A percentile compares a stretch with the other conserved stretches of the same genome.
These are phyloP conservation scores for Pyrus pyrifolia DNA, from an alignment of 306 rosid genomes.

Conservation along the genomic window DNA sequence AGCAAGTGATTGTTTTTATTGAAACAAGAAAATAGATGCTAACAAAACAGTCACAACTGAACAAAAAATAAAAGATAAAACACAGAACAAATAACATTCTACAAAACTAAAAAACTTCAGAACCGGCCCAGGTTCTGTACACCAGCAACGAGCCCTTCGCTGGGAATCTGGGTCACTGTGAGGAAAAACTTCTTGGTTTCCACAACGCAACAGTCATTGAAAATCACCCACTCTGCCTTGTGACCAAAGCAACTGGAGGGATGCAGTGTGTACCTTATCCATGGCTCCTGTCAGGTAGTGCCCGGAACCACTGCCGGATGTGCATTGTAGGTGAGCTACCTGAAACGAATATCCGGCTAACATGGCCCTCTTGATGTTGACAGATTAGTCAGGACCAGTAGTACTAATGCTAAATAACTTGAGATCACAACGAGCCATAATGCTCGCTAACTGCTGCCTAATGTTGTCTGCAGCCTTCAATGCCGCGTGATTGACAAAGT, in stretches of 20 bases:
- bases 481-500: background rate
- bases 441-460: background rate
- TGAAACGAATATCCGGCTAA: background rate
- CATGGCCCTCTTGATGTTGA: background rate
- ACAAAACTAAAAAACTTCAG: too few relatives aligned
- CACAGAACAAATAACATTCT: too few relatives aligned
- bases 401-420: too few relatives aligned
- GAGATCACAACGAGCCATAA: background rate
- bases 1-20: too few relatives aligned
- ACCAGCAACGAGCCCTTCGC: background rate
- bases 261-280: background rate
- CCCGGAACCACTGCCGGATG: background rate
- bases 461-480: background rate
- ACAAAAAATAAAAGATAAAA: too few relatives aligned
- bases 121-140: background rate
- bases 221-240: background rate
- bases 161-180: background rate
- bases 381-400: background rate
- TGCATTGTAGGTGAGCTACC: background rate
- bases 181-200: background rate
- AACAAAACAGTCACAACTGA: too few relatives aligned
- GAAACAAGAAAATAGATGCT: too few relatives aligned
- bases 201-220: background rate
- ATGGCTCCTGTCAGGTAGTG: background rate
- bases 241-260: background rate